A percentile compares a stretch with the other conserved stretches of the same genome.
These are phyloP conservation scores for Quercus tomentella DNA, from an alignment of 331 rosid species.

Conservation along the genomic window DNA sequence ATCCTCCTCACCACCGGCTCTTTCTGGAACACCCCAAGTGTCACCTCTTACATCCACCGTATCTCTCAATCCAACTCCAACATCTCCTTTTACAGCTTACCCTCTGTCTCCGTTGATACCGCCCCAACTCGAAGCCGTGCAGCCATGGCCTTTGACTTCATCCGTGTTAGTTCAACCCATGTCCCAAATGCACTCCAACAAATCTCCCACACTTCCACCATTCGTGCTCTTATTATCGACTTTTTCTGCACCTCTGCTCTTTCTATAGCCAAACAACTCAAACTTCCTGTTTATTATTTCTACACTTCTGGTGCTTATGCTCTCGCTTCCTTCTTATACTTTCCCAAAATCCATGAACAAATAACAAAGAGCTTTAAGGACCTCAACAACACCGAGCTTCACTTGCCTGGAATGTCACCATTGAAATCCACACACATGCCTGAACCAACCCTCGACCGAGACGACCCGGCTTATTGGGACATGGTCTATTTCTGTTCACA, in stretches of 20 bases:
- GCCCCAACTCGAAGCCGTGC: neutral
- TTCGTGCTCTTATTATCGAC: constrained; percentile 49
- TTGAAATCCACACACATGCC: constrained; percentile 31
- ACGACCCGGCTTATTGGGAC: constrained; percentile 38
- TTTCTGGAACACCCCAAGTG: constrained; percentile 13
- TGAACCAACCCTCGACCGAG: constrained; percentile 27
- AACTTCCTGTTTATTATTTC: constrained; percentile 47
- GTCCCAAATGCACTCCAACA: constrained; percentile 18
- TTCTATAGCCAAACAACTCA: neutral
- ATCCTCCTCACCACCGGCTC: constrained; percentile 45
- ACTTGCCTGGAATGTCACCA: constrained; percentile 34
- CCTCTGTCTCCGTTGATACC: neutral
- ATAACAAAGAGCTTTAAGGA: constrained; percentile 29
- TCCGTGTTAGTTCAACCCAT: constrained; percentile 23
- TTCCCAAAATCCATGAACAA: constrained; percentile 23
- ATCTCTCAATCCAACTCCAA: constrained; percentile 41
- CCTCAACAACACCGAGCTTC: constrained; percentile 13
- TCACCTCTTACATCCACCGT: constrained; percentile 30
- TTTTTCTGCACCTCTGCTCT: constrained; percentile 40
- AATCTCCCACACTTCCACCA: neutral
- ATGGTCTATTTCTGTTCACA: constrained; percentile 22
- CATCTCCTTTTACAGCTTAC: constrained; percentile 47
- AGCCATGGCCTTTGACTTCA: constrained; percentile 19
- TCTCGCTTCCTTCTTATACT: constrained; percentile 19
- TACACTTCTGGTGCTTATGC: constrained; percentile 44